Conservation (phyloP, 805 yeast genomes). For the Yarrowia porcina region DNA sequence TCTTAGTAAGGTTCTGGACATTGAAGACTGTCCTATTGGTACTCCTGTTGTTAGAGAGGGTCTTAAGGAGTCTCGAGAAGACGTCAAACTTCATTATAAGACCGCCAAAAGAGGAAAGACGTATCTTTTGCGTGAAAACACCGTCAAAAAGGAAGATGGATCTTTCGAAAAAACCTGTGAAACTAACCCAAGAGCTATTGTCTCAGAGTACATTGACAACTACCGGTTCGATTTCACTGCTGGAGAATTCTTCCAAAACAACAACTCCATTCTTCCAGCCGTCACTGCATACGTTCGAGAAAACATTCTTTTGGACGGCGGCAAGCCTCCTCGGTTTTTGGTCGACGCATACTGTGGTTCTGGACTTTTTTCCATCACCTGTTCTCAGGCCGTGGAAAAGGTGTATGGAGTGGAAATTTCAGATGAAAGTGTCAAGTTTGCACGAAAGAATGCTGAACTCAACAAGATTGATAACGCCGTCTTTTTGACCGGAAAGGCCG, state of each 20-base stretch:
- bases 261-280: constrained; percentile 80
- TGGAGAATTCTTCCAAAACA: constrained; percentile 95
- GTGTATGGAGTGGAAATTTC: constrained; percentile 94
- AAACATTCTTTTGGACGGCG: constrained; percentile 50
- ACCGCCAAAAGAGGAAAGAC: constrained; percentile 79
- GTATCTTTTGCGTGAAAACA: constrained; percentile 74
- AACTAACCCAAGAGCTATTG: constrained; percentile 74
- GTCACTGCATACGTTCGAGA: constrained; percentile 79
- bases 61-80: constrained; percentile 61
- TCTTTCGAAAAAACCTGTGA: constrained; percentile 56
- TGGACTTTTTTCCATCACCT: constrained; percentile 86
- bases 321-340: constrained; percentile 53
- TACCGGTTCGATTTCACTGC: constrained; percentile 83
- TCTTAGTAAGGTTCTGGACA: constrained; percentile 65
- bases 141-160: constrained; percentile 42
- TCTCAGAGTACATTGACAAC: constrained; percentile 64
- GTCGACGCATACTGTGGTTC: constrained; percentile 97
- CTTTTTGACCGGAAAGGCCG: constrained; percentile 91
- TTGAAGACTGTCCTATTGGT: constrained; percentile 91
- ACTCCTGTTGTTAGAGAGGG: constrained; percentile 75
- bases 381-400: constrained; percentile 73
- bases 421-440: constrained; percentile 86
- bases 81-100: constrained; percentile 49
- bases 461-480: constrained; percentile 75
- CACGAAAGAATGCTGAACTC: constrained; percentile 70